Evolutionary conservation across 1,284 basidiomycete genomes (phyloP).

Genomic region (Ustilago cynodontis): DNA sequence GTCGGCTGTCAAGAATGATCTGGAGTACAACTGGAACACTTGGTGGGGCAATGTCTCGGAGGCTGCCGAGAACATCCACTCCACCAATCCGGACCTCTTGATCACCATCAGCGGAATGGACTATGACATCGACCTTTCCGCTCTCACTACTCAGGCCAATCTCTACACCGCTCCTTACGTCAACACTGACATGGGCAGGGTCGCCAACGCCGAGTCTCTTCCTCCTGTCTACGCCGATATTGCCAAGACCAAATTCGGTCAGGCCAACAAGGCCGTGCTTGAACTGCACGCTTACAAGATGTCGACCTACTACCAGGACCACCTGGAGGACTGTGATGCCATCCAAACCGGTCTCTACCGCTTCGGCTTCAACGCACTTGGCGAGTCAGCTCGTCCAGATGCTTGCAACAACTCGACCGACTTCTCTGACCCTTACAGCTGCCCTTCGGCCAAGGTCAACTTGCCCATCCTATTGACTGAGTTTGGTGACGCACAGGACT

Average conservation of each 20-base stretch:
- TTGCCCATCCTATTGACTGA: constrained; percentile 38
- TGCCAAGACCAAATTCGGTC: constrained; percentile 31
- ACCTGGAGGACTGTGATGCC: constrained; percentile 34
- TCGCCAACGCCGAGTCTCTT: constrained; percentile 21
- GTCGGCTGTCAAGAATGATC: constrained; percentile 10
- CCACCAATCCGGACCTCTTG: constrained; percentile 42
- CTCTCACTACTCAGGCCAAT: constrained; percentile 32
- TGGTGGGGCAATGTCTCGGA: constrained; percentile 44
- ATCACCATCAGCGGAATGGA: constrained; percentile 49
- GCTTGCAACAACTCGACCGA: constrained; percentile 24
- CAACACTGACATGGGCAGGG: constrained; percentile 28
- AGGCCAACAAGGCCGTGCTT: constrained; percentile 45
- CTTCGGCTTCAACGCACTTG: constrained; percentile 49
- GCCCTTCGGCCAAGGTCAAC: constrained; percentile 29
- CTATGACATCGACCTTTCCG: constrained; percentile 49
- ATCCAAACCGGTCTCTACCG: constrained; percentile 36
- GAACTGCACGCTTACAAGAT: constrained; percentile 48
- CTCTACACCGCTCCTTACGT: constrained; percentile 31
- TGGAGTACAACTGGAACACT: constrained; percentile 49
- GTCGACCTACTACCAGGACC: constrained; percentile 34
- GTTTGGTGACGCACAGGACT: constrained; percentile 42
- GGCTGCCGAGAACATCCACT: constrained; percentile 47
- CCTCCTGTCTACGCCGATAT: constrained; percentile 30
- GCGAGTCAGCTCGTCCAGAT: constrained; percentile 24
- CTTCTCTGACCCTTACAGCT: constrained; percentile 33